These are phyloP conservation scores for Eucalyptus cloeziana DNA, from an alignment of 345 rosid species.

Conservation along the genomic window DNA sequence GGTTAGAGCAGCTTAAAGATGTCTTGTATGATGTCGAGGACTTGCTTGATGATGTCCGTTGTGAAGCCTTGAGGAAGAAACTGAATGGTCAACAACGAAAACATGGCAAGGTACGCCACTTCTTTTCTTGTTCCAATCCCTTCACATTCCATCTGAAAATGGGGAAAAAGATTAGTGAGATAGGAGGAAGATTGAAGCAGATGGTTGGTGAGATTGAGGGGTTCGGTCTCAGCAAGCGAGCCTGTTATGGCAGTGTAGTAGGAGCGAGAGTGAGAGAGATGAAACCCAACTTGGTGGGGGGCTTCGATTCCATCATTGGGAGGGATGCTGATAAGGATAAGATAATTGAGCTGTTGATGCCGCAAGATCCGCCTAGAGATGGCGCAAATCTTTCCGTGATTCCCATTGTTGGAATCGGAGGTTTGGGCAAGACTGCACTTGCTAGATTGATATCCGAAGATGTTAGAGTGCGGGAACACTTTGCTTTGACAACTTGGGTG, in stretches of 20 bases:
- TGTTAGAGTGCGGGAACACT: background rate
- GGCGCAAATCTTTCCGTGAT: background rate
- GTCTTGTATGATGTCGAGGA: background rate
- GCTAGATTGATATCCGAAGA: background rate
- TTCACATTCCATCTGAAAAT: background rate
- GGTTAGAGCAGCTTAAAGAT: background rate
- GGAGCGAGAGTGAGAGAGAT: background rate
- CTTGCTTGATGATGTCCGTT: background rate
- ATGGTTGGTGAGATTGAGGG: background rate
- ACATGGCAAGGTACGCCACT: background rate
- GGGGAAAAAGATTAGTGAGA: background rate
- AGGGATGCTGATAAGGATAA: background rate
- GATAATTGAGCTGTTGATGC: background rate
- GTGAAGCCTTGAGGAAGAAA: background rate
- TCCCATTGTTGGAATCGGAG: slow-evolving; percentile 9
- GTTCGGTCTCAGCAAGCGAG: background rate
- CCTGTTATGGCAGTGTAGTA: background rate
- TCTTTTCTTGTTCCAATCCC: background rate
- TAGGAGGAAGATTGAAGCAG: background rate
- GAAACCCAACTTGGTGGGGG: background rate
- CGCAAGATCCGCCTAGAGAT: background rate
- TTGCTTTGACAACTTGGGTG: background rate
- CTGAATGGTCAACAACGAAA: background rate
- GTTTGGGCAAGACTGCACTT: background rate
- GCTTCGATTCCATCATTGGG: background rate